Conservation (phyloP, 192 early-diverging fungal genomes). For the Coemansia sp. region DNA sequence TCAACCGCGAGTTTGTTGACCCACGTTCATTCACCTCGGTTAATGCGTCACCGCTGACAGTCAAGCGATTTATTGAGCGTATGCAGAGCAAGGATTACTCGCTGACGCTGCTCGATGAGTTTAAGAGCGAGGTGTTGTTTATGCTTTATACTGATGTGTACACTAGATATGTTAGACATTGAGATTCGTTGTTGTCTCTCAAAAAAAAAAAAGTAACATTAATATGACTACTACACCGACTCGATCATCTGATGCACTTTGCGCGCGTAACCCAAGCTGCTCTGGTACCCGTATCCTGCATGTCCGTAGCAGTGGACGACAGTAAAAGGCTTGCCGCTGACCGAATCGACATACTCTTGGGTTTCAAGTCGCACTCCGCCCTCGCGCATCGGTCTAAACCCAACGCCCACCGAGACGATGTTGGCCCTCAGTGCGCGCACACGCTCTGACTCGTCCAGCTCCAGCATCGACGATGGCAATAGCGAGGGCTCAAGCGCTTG, state of each 20-base stretch:
- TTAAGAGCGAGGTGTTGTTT: constrained; percentile 46
- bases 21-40: constrained; percentile 35
- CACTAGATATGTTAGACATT: constrained; percentile 37
- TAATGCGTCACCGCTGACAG: constrained; percentile 25
- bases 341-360: constrained; percentile 21
- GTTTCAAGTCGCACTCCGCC: constrained; percentile 63
- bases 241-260: constrained; percentile 16
- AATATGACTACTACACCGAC: neutral
- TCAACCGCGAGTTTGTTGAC: constrained; percentile 37
- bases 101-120: constrained; percentile 38
- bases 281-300: constrained; percentile 63
- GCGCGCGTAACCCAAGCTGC: constrained; percentile 31
- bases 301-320: constrained; percentile 73
- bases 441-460: constrained; percentile 38
- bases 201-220: no score
- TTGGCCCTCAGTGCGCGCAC: constrained; percentile 28
- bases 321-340: constrained; percentile 32
- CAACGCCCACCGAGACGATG: constrained; percentile 46
- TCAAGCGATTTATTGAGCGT: constrained; percentile 19
- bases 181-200: neutral
- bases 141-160: constrained; percentile 57
- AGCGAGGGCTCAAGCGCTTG: constrained; percentile 57
- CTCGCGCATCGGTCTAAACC: constrained; percentile 63
- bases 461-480: constrained; percentile 20
- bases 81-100: constrained; percentile 17